Conservation (phyloP, 2,329 filamentous ascomycete genomes). For the Arachnomyces sp. region DNA sequence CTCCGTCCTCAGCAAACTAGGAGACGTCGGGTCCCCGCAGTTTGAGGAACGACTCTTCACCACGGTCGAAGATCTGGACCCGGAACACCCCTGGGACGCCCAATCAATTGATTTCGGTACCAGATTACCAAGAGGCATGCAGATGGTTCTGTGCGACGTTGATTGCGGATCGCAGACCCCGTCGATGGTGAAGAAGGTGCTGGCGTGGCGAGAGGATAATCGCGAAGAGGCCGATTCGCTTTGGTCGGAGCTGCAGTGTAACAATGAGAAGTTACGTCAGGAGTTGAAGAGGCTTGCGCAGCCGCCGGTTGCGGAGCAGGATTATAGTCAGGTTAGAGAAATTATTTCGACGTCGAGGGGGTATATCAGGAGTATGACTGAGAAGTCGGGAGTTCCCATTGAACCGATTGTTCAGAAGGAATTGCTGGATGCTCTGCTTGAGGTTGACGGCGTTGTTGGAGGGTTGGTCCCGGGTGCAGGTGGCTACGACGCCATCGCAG, state of each 20-base stretch:
- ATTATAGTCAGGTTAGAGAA: slow-evolving; percentile 46
- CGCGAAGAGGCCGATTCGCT: slow-evolving; percentile 56
- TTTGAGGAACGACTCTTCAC: slow-evolving; percentile 59
- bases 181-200: slow-evolving; percentile 87
- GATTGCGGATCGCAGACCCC: slow-evolving; percentile 90
- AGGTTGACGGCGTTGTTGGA: slow-evolving; percentile 71
- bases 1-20: slow-evolving; percentile 56
- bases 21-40: slow-evolving; percentile 54
- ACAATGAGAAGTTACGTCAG: slow-evolving; percentile 62
- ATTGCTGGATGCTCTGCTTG: slow-evolving; percentile 65
- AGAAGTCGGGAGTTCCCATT: slow-evolving; percentile 67
- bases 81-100: slow-evolving; percentile 61
- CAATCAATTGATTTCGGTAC: slow-evolving; percentile 63
- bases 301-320: slow-evolving; percentile 32
- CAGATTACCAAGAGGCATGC: slow-evolving; percentile 61
- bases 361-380: slow-evolving; percentile 69
- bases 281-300: slow-evolving; percentile 50
- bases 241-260: slow-evolving; percentile 65
- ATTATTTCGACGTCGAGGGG: slow-evolving; percentile 45
- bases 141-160: slow-evolving; percentile 89
- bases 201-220: slow-evolving; percentile 67
- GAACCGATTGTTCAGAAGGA: slow-evolving; percentile 80
- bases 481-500: slow-evolving; percentile 79
- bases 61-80: slow-evolving; percentile 55
- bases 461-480: slow-evolving; percentile 92